Evolutionary conservation across 345 rosid species (phyloP).

Genomic region (Gossypium ekmanianum): DNA sequence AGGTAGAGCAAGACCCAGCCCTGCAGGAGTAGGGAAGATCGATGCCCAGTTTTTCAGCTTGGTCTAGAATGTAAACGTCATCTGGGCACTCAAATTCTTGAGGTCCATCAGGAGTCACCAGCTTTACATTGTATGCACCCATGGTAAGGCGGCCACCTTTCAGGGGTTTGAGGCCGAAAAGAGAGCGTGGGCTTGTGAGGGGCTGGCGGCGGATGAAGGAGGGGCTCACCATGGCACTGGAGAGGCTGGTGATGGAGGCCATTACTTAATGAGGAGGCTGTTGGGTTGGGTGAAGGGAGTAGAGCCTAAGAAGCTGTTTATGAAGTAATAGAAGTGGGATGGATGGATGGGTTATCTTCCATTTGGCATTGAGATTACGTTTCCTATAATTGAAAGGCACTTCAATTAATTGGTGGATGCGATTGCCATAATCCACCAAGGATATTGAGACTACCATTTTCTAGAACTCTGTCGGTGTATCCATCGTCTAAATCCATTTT

Average conservation of each 20-base stretch:
- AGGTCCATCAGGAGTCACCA: conserved; percentile 64
- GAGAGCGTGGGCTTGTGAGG: conserved; percentile 41
- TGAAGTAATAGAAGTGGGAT: too few relatives aligned
- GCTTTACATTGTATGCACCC: conserved; percentile 72
- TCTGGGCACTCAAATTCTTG: conserved; percentile 50
- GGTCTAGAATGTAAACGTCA: conserved; percentile 63
- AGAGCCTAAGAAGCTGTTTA: too few relatives aligned
- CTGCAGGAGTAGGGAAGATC: conserved; percentile 95
- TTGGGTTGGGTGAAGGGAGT: too few relatives aligned
- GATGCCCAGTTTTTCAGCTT: conserved; percentile 59
- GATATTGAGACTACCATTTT: too few relatives aligned
- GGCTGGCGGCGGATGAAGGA: conserved; percentile 51
- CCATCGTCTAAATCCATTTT: too few relatives aligned
- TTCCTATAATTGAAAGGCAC: too few relatives aligned
- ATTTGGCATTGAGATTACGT: conserved; percentile 43
- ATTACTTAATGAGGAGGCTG: conserved; percentile 8
- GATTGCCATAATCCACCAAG: conserved; percentile 21
- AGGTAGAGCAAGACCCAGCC: conserved; percentile 87
- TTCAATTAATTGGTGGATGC: conserved; percentile 12
- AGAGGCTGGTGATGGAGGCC: conserved; percentile 54
- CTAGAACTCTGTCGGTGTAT: too few relatives aligned
- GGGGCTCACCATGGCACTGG: conserved; percentile 59
- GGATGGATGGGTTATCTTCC: conserved; percentile 32
- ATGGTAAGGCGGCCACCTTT: conserved; percentile 51
- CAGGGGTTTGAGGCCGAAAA: conserved; percentile 52